phyloP scores from a whole-genome alignment of 2,329 filamentous ascomycete species.

The Canariomyces notabilis region DNA sequence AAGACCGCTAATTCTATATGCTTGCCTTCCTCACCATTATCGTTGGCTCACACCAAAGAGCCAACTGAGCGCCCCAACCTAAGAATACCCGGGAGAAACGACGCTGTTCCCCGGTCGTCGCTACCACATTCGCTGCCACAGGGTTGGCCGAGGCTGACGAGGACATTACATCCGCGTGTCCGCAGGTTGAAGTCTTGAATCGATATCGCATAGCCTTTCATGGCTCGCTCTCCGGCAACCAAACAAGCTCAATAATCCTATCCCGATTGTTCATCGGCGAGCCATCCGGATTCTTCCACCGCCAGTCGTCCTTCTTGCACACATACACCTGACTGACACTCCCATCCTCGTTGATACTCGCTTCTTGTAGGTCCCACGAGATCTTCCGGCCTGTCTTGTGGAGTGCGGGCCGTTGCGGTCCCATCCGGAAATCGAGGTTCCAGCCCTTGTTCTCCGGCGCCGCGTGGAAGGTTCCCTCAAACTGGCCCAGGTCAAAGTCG shows the following conservation, averaged over 20 bases:
- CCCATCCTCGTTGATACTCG: slow-evolving; percentile 39
- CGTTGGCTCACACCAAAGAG: no score
- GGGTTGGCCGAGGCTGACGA: no score
- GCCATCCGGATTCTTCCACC: slow-evolving; percentile 46
- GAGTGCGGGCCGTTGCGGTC: slow-evolving; percentile 29
- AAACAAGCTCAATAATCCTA: slow-evolving; percentile 53
- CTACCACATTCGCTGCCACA: no score
- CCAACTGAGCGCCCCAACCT: no score
- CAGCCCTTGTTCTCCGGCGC: slow-evolving; percentile 30
- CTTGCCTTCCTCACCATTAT: no score
- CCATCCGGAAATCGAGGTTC: slow-evolving; percentile 30
- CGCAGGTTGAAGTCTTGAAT: no score
- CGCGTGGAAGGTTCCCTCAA: slow-evolving; percentile 30
- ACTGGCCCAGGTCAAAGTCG: slow-evolving; percentile 32
- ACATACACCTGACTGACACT: slow-evolving; percentile 51
- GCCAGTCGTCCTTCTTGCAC: slow-evolving; percentile 46
- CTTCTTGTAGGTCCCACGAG: slow-evolving; percentile 46
- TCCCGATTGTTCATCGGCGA: slow-evolving; percentile 49
- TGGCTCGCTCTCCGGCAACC: slow-evolving; percentile 37
- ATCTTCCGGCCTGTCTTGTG: slow-evolving; percentile 30
- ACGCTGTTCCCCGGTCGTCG: no score
- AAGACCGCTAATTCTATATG: no score
- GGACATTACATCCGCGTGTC: no score
- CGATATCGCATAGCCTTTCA: no score
- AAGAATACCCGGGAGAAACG: no score